phyloP scores from a whole-genome alignment of 371 early-diverging fungal genomes.

The Capillidium heterosporum region DNA sequence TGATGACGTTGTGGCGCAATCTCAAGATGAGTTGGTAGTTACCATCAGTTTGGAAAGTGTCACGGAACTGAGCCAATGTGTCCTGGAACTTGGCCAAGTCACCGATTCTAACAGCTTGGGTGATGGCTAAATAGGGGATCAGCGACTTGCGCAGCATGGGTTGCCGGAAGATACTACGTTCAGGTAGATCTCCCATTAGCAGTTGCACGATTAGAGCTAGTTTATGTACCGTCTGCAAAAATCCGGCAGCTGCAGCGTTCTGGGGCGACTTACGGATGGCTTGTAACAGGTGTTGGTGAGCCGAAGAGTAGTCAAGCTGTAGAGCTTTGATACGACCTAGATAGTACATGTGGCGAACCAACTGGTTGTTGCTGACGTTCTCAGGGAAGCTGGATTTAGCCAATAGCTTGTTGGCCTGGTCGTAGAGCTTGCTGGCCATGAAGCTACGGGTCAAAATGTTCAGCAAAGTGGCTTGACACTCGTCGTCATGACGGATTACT shows the following conservation, averaged over 20 bases:
- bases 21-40: constrained; percentile 79
- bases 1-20: constrained; percentile 95
- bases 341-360: constrained; percentile 90
- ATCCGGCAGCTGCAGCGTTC: constrained; percentile 71
- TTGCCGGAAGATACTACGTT: constrained; percentile 76
- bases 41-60: constrained; percentile 68
- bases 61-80: constrained; percentile 48
- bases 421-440: constrained; percentile 77
- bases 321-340: constrained; percentile 83
- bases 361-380: constrained; percentile 76
- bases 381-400: constrained; percentile 85
- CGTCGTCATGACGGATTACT: constrained; percentile 73
- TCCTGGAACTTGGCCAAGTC: constrained; percentile 86
- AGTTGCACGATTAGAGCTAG: constrained; percentile 87
- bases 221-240: constrained; percentile 87
- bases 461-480: constrained; percentile 67
- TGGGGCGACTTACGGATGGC: constrained; percentile 92
- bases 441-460: constrained; percentile 81
- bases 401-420: constrained; percentile 90
- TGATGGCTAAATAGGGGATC: constrained; percentile 78
- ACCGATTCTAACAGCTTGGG: constrained; percentile 90
- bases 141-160: constrained; percentile 66
- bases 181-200: constrained; percentile 94
- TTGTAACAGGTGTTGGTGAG: constrained; percentile 71
- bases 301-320: constrained; percentile 85